phyloP scores from a whole-genome alignment of 352 stramenopile species.

The Blastocystis sp. region DNA sequence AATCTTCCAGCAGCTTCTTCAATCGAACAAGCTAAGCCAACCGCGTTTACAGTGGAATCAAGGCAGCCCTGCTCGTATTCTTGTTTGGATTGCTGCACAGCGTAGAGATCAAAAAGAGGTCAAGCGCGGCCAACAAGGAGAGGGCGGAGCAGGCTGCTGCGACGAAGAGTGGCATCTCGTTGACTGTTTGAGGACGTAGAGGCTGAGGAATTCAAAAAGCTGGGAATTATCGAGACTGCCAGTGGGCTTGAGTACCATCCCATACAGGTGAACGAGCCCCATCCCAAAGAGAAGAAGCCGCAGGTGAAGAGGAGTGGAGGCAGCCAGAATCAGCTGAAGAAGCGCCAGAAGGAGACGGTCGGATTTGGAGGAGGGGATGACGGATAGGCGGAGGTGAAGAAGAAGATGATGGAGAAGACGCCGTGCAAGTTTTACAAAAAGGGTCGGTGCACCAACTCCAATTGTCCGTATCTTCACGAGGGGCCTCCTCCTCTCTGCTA shows the following conservation, averaged over 20 bases:
- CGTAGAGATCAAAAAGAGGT: not conserved
- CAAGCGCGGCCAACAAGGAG: not conserved
- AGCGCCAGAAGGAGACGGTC: constrained; percentile 28
- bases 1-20: constrained; percentile 11
- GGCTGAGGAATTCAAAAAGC: not conserved
- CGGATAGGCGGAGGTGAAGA: not conserved
- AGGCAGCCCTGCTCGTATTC: constrained; percentile 21
- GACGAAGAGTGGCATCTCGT: not conserved
- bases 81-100: not conserved
- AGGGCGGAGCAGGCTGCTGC: not conserved
- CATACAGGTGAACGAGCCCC: not conserved
- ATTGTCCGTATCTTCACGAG: constrained; percentile 57
- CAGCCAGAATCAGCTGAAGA: not conserved
- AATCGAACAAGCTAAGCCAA: constrained; percentile 37
- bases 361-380: not conserved
- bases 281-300: not conserved
- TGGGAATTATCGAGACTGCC: constrained; percentile 20
- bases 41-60: constrained; percentile 15
- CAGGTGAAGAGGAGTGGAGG: not conserved
- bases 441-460: constrained; percentile 27
- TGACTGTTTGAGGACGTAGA: not conserved
- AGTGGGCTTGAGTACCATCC: constrained; percentile 41
- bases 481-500: constrained; percentile 59
- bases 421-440: constrained; percentile 26
- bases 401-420: not conserved